phyloP scores from a whole-genome alignment of 108 stramenopile genomes.

The Cyclotella atomus region DNA sequence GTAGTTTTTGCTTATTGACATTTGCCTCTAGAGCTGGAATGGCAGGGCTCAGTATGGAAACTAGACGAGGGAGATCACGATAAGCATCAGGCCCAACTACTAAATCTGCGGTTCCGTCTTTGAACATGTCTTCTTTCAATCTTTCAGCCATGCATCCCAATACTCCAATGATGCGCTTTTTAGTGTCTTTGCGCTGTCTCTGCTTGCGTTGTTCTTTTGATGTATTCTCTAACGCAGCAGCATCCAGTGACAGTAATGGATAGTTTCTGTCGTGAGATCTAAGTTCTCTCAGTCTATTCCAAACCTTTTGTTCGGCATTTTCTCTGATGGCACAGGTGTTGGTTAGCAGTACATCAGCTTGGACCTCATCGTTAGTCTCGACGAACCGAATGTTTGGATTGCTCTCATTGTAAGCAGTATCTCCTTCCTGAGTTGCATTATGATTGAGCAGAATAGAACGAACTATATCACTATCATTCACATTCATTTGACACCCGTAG shows the following conservation, averaged over 20 bases:
- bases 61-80: conserved; percentile 92
- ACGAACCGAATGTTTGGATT: conserved; percentile 31
- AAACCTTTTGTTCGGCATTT: conserved; percentile 96
- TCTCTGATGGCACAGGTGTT: conserved; percentile 99
- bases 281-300: conserved; percentile 83
- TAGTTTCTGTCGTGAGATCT: conserved; percentile 14
- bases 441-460: conserved; percentile 74
- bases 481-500: conserved; percentile 99
- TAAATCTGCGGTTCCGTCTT: conserved; percentile 88
- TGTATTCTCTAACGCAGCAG: conserved; percentile 10
- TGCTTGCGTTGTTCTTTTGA: neutral
- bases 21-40: neutral
- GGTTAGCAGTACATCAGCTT: conserved; percentile 88
- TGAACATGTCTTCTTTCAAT: conserved; percentile 89
- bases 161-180: conserved; percentile 89
- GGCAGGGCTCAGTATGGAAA: conserved; percentile 58
- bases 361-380: conserved; percentile 44
- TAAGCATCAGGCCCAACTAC: conserved; percentile 99
- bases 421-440: neutral
- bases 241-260: neutral
- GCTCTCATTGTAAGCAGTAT: neutral
- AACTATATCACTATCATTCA: conserved; percentile 95
- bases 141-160: conserved; percentile 99
- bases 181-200: neutral
- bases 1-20: neutral